These are phyloP conservation scores for Torulaspora indica DNA, from an alignment of 805 yeast genomes.

Conservation along the genomic window DNA sequence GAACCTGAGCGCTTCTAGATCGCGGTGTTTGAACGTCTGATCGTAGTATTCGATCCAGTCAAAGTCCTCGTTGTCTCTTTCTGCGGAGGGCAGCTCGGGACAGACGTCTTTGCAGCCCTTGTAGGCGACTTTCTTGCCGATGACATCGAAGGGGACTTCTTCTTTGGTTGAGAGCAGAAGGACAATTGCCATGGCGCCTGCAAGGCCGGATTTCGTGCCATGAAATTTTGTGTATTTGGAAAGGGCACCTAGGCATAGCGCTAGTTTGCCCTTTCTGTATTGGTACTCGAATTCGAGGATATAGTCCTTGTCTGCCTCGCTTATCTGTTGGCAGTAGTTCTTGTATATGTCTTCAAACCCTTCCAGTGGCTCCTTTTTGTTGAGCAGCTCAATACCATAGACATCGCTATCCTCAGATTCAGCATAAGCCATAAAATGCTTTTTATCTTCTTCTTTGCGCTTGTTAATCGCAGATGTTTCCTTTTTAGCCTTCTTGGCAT, in stretches of 20 bases:
- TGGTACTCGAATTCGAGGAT: slow-evolving; percentile 30
- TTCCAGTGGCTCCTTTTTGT: slow-evolving; percentile 40
- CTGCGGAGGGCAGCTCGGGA: slow-evolving; percentile 20
- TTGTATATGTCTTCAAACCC: slow-evolving; percentile 43
- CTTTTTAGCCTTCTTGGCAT: slow-evolving; percentile 52
- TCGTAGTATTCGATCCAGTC: slow-evolving; percentile 25
- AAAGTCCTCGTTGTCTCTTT: slow-evolving; percentile 18
- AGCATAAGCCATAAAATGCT: slow-evolving; percentile 38
- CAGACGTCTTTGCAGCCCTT: slow-evolving; percentile 29
- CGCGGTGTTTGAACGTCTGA: slow-evolving; percentile 14
- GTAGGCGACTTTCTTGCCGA: slow-evolving; percentile 33
- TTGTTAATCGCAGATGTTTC: slow-evolving; percentile 47
- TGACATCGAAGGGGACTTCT: slow-evolving; percentile 21
- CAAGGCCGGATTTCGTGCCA: slow-evolving; percentile 20
- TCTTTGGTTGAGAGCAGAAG: slow-evolving; percentile 26
- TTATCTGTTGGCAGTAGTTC: slow-evolving; percentile 41
- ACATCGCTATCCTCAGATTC: slow-evolving; percentile 60
- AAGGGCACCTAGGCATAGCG: slow-evolving; percentile 31
- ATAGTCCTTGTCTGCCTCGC: slow-evolving; percentile 36
- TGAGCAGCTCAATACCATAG: slow-evolving; percentile 46
- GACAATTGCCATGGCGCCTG: slow-evolving; percentile 29
- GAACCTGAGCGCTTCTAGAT: slow-evolving; percentile 21
- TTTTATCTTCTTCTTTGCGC: slow-evolving; percentile 51
- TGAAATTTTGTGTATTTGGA: slow-evolving; percentile 21
- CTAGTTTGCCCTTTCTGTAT: slow-evolving; percentile 30